These are phyloP conservation scores for Flaveria brownii DNA, from an alignment of 129 eudicot genomes.

Conservation along the genomic window DNA sequence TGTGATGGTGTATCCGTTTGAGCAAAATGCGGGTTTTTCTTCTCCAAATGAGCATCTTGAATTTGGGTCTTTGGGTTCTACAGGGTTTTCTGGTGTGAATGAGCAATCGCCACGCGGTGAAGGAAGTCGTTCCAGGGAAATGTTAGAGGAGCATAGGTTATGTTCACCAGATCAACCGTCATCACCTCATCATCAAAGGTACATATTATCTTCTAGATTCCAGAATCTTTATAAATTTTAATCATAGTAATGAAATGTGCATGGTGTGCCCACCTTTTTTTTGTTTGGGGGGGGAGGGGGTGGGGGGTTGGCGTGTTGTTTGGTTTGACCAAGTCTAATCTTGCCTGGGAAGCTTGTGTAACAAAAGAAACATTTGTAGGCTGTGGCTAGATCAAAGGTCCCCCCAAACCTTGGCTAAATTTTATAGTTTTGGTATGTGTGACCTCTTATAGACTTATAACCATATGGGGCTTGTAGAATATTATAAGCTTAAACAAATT, in stretches of 20 bases:
- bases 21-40: conserved; percentile 57
- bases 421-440: too few species aligned
- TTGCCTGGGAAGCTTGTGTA: too few species aligned
- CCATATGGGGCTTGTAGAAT: conserved; percentile 1
- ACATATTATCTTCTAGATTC: neutral
- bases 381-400: too few species aligned
- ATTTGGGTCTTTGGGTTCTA: conserved; percentile 61
- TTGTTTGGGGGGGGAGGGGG: too few species aligned
- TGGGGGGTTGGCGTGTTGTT: neutral
- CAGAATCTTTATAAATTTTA: neutral
- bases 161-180: conserved; percentile 83
- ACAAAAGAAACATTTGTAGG: too few species aligned
- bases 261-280: neutral
- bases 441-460: neutral
- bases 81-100: conserved; percentile 46
- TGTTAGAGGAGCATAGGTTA: conserved; percentile 59
- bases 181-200: conserved; percentile 80
- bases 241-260: neutral
- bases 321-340: too few species aligned
- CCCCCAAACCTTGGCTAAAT: too few species aligned
- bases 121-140: conserved; percentile 47
- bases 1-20: conserved; percentile 77
- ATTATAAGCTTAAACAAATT: neutral
- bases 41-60: conserved; percentile 67
- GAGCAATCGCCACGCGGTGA: conserved; percentile 55